These are phyloP conservation scores for Fraxinus sp. DNA, from an alignment of 305 asterid species.

Conservation along the genomic window DNA sequence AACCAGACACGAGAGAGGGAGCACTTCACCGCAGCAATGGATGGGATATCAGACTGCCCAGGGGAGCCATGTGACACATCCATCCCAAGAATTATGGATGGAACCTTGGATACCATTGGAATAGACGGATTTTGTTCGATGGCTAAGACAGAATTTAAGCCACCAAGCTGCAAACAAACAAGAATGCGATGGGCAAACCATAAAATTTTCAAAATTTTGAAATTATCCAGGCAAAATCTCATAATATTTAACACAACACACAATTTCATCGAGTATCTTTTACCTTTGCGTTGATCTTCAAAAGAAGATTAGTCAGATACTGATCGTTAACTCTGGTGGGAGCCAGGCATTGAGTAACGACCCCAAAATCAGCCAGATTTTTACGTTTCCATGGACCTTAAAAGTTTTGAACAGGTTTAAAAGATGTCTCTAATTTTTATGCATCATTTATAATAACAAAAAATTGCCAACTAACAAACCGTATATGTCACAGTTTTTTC, in stretches of 20 bases:
- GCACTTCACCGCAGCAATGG: conserved; percentile 77
- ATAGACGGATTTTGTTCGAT: conserved; percentile 53
- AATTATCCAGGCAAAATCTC: neutral
- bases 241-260: neutral
- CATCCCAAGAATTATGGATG: conserved; percentile 87
- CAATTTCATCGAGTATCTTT: neutral
- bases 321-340: conserved; percentile 74
- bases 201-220: neutral
- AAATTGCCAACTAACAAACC: conserved; percentile 35
- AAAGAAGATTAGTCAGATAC: conserved; percentile 68
- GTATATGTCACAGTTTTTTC: conserved; percentile 61
- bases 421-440: neutral
- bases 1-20: neutral
- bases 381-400: conserved; percentile 91
- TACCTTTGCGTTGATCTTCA: conserved; percentile 90
- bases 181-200: neutral
- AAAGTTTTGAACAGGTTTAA: neutral
- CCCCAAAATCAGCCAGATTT: conserved; percentile 72
- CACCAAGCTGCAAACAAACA: conserved; percentile 69
- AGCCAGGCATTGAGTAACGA: conserved; percentile 81
- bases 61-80: conserved; percentile 94
- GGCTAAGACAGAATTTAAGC: conserved; percentile 64
- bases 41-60: conserved; percentile 84
- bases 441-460: neutral
- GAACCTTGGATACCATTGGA: conserved; percentile 64